Conservation (phyloP, 1,284 basidiomycete species). For the Ganoderma resinaceum region DNA sequence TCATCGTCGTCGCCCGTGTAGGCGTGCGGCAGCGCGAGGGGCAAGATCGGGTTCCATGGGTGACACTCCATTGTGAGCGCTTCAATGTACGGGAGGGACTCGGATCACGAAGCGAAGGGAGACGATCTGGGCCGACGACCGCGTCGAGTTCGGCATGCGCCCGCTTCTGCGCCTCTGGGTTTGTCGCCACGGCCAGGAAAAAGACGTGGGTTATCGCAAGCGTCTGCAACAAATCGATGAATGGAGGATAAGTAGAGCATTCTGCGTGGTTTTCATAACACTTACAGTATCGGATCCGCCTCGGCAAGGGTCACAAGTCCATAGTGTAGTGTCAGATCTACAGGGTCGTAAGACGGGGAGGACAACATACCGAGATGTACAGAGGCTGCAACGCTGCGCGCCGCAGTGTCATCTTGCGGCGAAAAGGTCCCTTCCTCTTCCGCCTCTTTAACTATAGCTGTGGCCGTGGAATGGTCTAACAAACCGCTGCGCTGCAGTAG, state of each 20-base stretch:
- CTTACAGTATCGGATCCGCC: conserved; percentile 13
- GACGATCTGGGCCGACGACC: conserved; percentile 27
- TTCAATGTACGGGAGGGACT: conserved; percentile 25
- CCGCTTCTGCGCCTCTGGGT: conserved; percentile 33
- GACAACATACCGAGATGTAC: not conserved
- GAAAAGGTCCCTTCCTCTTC: no score
- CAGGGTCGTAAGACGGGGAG: not conserved
- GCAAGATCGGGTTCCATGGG: conserved; percentile 29
- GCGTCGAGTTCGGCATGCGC: conserved; percentile 41
- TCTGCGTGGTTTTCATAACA: no score
- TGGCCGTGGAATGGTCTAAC: no score
- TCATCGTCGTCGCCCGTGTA: conserved; percentile 27
- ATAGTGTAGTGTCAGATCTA: not conserved
- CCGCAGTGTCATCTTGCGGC: no score
- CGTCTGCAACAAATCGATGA: conserved; percentile 2
- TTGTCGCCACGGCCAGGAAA: conserved; percentile 33
- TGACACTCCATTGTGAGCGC: conserved; percentile 29
- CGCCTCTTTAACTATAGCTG: no score
- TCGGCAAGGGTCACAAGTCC: not conserved
- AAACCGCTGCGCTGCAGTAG: no score
- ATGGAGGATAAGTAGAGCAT: not conserved
- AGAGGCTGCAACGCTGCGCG: no score
- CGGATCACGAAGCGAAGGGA: conserved; percentile 27
- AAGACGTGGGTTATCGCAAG: conserved; percentile 9
- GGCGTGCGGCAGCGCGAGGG: conserved; percentile 25